These are phyloP conservation scores for Daldinia bambusicola DNA, from an alignment of 495 filamentous ascomycete species.

Conservation along the genomic window DNA sequence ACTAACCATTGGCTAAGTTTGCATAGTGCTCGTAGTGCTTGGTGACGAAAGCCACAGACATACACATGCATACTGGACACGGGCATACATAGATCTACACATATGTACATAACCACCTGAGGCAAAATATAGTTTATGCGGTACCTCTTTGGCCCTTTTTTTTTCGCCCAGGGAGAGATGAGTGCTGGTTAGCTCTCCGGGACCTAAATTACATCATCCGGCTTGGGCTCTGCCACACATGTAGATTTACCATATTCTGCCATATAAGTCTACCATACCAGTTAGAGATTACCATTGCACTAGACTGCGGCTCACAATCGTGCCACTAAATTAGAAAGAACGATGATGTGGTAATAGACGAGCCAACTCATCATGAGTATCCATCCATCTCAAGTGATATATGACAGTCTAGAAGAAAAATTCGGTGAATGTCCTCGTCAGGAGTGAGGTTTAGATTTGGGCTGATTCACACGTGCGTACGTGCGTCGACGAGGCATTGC, in stretches of 20 bases:
- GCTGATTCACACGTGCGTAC: slow-evolving; percentile 25
- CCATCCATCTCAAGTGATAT: slow-evolving; percentile 33
- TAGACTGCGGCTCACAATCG: slow-evolving; percentile 33
- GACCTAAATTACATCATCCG: slow-evolving; percentile 47
- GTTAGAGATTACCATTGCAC: slow-evolving; percentile 18
- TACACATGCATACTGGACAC: not conserved
- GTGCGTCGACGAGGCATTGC: slow-evolving; percentile 15
- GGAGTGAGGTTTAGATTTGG: slow-evolving; percentile 8
- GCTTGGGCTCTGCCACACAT: slow-evolving; percentile 18
- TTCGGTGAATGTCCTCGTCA: slow-evolving; percentile 39
- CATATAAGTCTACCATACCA: not conserved
- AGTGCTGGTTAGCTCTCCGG: slow-evolving; percentile 26
- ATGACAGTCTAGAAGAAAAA: slow-evolving; percentile 25
- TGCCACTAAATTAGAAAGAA: slow-evolving; percentile 24
- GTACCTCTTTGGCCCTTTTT: slow-evolving; percentile 16
- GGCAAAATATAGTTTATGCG: slow-evolving; percentile 24
- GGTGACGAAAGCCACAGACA: slow-evolving; percentile 8
- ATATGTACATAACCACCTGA: slow-evolving; percentile 2
- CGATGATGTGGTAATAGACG: slow-evolving; percentile 39
- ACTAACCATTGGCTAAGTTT: slow-evolving; percentile 27
- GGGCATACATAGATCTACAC: too few relatives aligned
- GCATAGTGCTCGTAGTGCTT: not conserved
- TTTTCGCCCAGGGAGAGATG: slow-evolving; percentile 14
- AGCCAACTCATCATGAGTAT: slow-evolving; percentile 47
- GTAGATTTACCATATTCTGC: too few relatives aligned